These are phyloP conservation scores for Opeltia flavorubescens DNA, from an alignment of 495 filamentous ascomycete genomes.

Conservation along the genomic window DNA sequence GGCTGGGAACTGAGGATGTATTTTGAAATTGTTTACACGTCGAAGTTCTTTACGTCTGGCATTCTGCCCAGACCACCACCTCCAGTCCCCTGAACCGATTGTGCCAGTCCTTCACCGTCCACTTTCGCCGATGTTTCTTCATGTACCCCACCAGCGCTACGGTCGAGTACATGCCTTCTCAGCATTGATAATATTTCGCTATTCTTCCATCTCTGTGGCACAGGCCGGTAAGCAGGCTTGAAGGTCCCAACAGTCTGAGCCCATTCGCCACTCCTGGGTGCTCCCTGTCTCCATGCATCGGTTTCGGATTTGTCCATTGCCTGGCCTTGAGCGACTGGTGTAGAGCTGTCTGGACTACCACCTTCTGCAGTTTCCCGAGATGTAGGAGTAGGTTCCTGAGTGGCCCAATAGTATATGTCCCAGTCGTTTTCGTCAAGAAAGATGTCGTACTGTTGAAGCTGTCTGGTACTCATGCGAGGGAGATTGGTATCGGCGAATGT, in stretches of 20 bases:
- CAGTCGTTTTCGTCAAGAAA: conserved; percentile 99
- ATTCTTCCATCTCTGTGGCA: conserved; percentile 69
- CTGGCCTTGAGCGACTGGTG: conserved; percentile 20
- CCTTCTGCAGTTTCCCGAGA: conserved; percentile 22
- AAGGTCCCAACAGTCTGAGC: conserved; percentile 90
- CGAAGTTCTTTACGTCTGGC: conserved; percentile 38
- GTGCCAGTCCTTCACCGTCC: conserved; percentile 13
- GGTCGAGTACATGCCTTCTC: conserved; percentile 60
- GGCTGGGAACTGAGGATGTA: neutral
- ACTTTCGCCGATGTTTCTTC: conserved; percentile 26
- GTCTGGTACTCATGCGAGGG: conserved; percentile 49
- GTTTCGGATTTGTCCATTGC: conserved; percentile 30
- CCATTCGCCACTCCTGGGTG: conserved; percentile 66
- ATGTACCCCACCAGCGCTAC: conserved; percentile 38
- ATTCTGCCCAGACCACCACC: conserved; percentile 36
- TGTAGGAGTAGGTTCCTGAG: conserved; percentile 59
- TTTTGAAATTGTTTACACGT: conserved; percentile 9
- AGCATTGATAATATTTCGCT: conserved; percentile 66
- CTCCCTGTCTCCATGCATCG: conserved; percentile 40
- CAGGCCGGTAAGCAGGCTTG: conserved; percentile 83
- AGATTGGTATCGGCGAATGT: conserved; percentile 84
- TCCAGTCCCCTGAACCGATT: conserved; percentile 17
- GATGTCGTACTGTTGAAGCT: conserved; percentile 72
- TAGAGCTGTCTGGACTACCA: conserved; percentile 12
- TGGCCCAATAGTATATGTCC: conserved; percentile 99